phyloP scores from a whole-genome alignment of 257 asterid species.

The Scutellaria barbata region DNA sequence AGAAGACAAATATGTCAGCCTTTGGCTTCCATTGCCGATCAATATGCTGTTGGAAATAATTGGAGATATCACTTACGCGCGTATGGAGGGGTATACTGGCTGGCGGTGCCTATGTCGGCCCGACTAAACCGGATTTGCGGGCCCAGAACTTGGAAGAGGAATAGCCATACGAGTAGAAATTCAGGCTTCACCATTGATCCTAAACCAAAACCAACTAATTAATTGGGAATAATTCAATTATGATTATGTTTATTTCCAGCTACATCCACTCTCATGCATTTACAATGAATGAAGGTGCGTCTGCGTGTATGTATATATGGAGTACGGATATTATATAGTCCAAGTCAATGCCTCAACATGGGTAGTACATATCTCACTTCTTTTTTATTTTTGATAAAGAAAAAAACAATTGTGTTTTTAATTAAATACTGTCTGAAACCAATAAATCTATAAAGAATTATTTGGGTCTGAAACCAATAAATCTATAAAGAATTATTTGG shows the following conservation, averaged over 20 bases:
- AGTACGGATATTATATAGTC: background rate
- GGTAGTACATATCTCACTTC: background rate
- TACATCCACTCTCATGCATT: background rate
- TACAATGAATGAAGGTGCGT: background rate
- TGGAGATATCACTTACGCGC: slow-evolving; percentile 56
- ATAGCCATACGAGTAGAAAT: slow-evolving; percentile 33
- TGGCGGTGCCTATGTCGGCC: slow-evolving; percentile 79
- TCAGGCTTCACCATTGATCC: slow-evolving; percentile 40
- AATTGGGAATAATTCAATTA: background rate
- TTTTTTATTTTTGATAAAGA: too few relatives aligned
- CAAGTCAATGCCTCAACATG: slow-evolving; percentile 23
- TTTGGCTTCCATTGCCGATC: background rate
- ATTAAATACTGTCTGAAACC: slow-evolving; percentile 21
- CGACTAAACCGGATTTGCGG: slow-evolving; percentile 34
- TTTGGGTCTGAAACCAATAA: slow-evolving; percentile 31
- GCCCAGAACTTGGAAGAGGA: slow-evolving; percentile 37
- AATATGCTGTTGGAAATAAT: too few relatives aligned
- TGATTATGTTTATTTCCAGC: background rate
- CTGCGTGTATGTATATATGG: background rate
- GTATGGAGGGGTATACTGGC: slow-evolving; percentile 65
- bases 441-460: background rate
- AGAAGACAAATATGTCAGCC: too few relatives aligned
- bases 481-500: background rate
- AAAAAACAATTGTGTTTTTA: too few relatives aligned
- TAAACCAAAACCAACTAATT: background rate